Percentiles rank a stretch among this genome's conserved stretches.
Evolutionary conservation across 2,329 filamentous ascomycete species (phyloP).

Genomic region (Fusarium goolgardi): DNA sequence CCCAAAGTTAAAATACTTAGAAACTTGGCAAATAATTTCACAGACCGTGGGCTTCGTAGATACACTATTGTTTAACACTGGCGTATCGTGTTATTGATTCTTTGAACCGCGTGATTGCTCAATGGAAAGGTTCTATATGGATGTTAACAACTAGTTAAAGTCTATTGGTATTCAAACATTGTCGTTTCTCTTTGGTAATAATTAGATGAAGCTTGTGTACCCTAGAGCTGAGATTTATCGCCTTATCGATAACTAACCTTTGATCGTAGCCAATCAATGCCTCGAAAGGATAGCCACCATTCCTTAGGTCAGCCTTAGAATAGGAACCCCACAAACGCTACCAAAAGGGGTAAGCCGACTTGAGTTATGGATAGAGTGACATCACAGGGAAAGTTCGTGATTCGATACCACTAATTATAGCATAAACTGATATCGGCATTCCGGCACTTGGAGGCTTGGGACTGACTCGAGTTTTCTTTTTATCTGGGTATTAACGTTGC

Average conservation of each 20-base stretch:
- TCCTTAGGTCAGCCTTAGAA: neutral
- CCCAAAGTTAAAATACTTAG: too few species aligned
- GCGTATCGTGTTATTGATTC: too few species aligned
- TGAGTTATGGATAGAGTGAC: neutral
- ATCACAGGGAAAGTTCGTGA: conserved; percentile 7
- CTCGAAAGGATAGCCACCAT: neutral
- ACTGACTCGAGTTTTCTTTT: neutral
- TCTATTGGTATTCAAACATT: too few species aligned
- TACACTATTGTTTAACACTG: too few species aligned
- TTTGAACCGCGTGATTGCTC: too few species aligned
- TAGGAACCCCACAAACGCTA: neutral
- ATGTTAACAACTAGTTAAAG: too few species aligned
- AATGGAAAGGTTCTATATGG: too few species aligned
- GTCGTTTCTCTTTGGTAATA: too few species aligned
- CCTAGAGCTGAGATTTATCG: too few species aligned
- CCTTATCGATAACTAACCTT: neutral
- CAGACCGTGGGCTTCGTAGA: too few species aligned
- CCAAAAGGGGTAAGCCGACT: neutral
- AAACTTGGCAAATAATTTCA: too few species aligned
- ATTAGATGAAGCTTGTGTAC: too few species aligned
- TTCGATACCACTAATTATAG: conserved; percentile 28
- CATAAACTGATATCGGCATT: conserved; percentile 5
- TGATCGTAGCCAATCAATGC: neutral
- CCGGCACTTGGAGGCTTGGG: conserved; percentile 10
- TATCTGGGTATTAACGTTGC: conserved; percentile 18